Base-by-base conservation (phyloP, 2,329 filamentous ascomycete species). In the Pseudogymnoascus sp. region DNA sequence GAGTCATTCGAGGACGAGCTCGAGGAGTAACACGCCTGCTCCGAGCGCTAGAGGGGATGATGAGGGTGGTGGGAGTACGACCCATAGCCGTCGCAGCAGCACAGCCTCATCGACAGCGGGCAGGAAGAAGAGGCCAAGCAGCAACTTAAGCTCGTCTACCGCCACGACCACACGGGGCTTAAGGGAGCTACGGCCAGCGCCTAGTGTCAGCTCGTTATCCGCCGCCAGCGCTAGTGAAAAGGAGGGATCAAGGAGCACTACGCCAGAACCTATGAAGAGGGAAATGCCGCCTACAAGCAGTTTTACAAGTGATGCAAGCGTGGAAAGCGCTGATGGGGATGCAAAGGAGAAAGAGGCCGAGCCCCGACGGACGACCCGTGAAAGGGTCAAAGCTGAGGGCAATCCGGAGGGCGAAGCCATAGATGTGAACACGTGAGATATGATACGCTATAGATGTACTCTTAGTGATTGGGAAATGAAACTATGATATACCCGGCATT, bases 1-100 rank as follows among this genome's bases (percentile, higher is more conserved):
- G 6, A 69, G 68, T 12, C 68, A 69, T 61, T 72, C 70, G 23
- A 63, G 68, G 57, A 69, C 66, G 69, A 72, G 21, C 34, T 64
- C 12, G 70, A 71, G 19, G 67, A 70, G 18, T 62, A 63, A 13
- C 41, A 62, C 13, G 30, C 64, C 23, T 61, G 48, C 8, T 62
- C 45, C 45, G 13, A 52, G 26, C 13, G 66, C 34, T 67, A 67
- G 48, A 61, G 63, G 38, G 64, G 70, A 9, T 62, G 66, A 60
- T 64, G 65, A 19, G 55, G 55, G 55, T 23, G 33, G 55, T 21
- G 55, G 55, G 28, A 38, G 35, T 13, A 57, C 19, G 2, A 38
- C 35, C 13, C 55, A 57, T 37, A 57, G 55, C 35, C 55, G 55
- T 9, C 55, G 55, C 15, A 37, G 33, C 19, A 37, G 33, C 33